These are phyloP conservation scores for Chlamydomonas eustigma DNA, from an alignment of 139 green algal species.

Conservation along the genomic window DNA sequence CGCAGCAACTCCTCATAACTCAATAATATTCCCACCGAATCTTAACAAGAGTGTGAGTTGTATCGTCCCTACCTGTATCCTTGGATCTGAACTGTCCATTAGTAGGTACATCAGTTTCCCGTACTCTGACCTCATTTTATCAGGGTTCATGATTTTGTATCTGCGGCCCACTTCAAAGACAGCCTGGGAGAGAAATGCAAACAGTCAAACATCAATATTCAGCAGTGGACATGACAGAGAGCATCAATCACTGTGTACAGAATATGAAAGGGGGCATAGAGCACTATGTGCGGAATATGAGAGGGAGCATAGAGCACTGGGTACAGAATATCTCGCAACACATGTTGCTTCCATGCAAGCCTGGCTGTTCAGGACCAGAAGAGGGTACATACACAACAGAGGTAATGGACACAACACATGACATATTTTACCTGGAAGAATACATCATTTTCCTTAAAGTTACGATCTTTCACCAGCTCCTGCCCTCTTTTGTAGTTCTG, in stretches of 20 bases:
- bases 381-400: too few relatives aligned
- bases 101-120: conserved; percentile 87
- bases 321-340: too few relatives aligned
- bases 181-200: conserved; percentile 25
- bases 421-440: conserved; percentile 74
- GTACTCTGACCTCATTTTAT: conserved; percentile 92
- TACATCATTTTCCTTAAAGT: conserved; percentile 66
- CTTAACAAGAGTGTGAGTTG: neutral
- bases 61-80: conserved; percentile 35
- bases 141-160: conserved; percentile 93
- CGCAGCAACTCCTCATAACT: too few relatives aligned
- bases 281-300: too few relatives aligned
- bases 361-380: too few relatives aligned
- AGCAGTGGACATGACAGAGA: too few relatives aligned
- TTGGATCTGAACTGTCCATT: conserved; percentile 61
- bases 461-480: conserved; percentile 71
- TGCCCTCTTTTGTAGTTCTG: conserved; percentile 85
- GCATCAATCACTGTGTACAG: too few relatives aligned
- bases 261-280: neutral
- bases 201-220: too few relatives aligned
- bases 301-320: too few relatives aligned
- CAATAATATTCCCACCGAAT: too few relatives aligned
- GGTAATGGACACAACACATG: too few relatives aligned
- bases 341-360: too few relatives aligned
- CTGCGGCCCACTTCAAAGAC: conserved; percentile 85